phyloP scores from a whole-genome alignment of 208 protist species.

The Trypanosoma scelopori region DNA sequence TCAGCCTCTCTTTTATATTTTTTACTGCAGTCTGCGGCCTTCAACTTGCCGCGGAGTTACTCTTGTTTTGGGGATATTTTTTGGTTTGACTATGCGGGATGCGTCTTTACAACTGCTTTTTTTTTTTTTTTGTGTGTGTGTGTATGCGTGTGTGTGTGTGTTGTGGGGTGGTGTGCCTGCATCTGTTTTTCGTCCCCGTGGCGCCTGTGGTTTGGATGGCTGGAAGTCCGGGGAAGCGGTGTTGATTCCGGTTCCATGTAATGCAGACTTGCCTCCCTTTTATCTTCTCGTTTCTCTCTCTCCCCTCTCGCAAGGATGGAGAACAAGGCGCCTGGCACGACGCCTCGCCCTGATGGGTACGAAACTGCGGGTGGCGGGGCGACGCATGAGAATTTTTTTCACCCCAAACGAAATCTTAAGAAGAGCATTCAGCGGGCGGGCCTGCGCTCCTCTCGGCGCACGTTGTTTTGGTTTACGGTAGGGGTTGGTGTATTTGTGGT shows the following conservation, averaged over 20 bases:
- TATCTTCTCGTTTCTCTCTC: constrained; percentile 20
- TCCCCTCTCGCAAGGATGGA: constrained; percentile 41
- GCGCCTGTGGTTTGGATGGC: no score
- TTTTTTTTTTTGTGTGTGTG: constrained; percentile 1
- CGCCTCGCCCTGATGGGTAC: constrained; percentile 62
- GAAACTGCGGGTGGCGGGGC: constrained; percentile 36
- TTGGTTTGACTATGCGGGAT: constrained; percentile 2
- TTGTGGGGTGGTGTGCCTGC: no score
- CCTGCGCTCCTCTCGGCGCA: constrained; percentile 52
- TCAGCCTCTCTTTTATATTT: constrained; percentile 16
- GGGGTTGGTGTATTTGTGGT: constrained; percentile 50
- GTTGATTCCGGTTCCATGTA: neutral
- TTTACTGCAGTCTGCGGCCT: constrained; percentile 15
- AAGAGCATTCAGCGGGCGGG: constrained; percentile 79
- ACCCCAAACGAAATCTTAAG: constrained; percentile 46
- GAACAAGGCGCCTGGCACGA: constrained; percentile 80
- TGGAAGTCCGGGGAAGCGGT: no score
- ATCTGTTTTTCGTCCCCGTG: no score
- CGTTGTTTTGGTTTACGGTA: constrained; percentile 52
- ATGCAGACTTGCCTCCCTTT: constrained; percentile 8
- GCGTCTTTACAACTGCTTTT: neutral
- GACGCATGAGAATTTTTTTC: constrained; percentile 77
- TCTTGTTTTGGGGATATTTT: constrained; percentile 4
- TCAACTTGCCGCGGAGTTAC: constrained; percentile 16
- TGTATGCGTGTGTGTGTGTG: no score